phyloP scores from a whole-genome alignment of 139 green algal species.

The Pycnococcus provasolii region DNA sequence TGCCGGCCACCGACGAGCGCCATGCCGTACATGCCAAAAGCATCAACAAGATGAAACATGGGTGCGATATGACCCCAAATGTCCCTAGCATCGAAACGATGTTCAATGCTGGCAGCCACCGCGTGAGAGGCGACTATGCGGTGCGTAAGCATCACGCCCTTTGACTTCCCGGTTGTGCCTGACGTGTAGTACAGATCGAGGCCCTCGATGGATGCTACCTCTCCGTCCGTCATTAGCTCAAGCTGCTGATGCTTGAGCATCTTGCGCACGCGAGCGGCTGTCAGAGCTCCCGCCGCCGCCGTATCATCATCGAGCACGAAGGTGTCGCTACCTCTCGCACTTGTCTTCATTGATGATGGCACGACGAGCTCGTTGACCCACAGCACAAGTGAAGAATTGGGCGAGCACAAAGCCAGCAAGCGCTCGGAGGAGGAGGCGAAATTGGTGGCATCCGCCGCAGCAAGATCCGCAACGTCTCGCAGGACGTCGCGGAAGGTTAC shows the following conservation, averaged over 20 bases:
- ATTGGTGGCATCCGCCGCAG: neutral
- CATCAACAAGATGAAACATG: conserved; percentile 87
- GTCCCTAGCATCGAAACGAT: conserved; percentile 56
- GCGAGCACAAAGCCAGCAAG: neutral
- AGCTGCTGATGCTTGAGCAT: neutral
- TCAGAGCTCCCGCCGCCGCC: neutral
- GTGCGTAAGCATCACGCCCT: conserved; percentile 32
- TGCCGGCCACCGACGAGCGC: conserved; percentile 67
- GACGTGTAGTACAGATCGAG: neutral
- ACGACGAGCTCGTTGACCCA: neutral
- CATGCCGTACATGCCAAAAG: conserved; percentile 76
- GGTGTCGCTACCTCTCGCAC: no score
- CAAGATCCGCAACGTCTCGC: neutral
- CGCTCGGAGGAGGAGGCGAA: neutral
- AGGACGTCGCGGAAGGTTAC: neutral
- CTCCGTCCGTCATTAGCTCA: neutral
- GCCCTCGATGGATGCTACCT: neutral
- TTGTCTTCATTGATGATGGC: no score
- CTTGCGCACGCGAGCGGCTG: neutral
- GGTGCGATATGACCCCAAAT: conserved; percentile 77
- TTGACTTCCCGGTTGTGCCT: conserved; percentile 23
- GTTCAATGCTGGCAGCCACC: conserved; percentile 62
- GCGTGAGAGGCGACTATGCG: conserved; percentile 56
- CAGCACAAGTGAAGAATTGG: neutral
- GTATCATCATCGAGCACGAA: neutral